phyloP scores from a whole-genome alignment of 1,139 yeast genomes.

The Blastobotrys apis region DNA sequence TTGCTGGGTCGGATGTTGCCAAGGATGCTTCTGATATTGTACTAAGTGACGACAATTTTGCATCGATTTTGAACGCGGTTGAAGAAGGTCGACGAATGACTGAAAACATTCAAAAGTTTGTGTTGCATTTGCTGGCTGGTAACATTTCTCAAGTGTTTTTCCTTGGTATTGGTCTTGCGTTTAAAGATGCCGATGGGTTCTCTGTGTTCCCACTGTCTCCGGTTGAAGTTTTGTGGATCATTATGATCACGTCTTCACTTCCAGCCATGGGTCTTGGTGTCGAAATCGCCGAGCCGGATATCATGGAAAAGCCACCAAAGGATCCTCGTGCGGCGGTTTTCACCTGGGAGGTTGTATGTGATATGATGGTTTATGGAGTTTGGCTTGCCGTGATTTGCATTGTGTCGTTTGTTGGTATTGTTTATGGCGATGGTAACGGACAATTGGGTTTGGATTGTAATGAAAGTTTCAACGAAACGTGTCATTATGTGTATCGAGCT shows the following conservation, averaged over 20 bases:
- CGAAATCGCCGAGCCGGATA: constrained; percentile 62
- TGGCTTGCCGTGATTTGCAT: constrained; percentile 73
- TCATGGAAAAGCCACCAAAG: constrained; percentile 62
- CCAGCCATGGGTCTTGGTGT: constrained; percentile 88
- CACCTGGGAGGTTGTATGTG: constrained; percentile 65
- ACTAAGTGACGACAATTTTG: constrained; percentile 69
- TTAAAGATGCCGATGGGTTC: constrained; percentile 52
- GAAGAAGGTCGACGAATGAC: constrained; percentile 85
- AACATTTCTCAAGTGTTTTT: constrained; percentile 75
- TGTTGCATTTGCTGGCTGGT: constrained; percentile 71
- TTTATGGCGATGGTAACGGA: constrained; percentile 61
- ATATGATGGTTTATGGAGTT: constrained; percentile 70
- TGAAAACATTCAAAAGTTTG: constrained; percentile 74
- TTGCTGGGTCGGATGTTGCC: constrained; percentile 74
- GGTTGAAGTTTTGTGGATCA: constrained; percentile 75
- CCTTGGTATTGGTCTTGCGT: constrained; percentile 67
- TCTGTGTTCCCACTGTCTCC: constrained; percentile 79
- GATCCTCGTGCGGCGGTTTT: constrained; percentile 56
- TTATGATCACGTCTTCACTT: constrained; percentile 73
- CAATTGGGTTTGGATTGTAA: constrained; percentile 67
- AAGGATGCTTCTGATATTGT: constrained; percentile 74
- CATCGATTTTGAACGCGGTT: constrained; percentile 70
- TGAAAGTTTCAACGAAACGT: constrained; percentile 42
- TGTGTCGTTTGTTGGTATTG: constrained; percentile 59
- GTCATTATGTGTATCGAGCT: constrained; percentile 68